phyloP scores from a whole-genome alignment of 2,329 filamentous ascomycete species.

The Fusarium sp. region DNA sequence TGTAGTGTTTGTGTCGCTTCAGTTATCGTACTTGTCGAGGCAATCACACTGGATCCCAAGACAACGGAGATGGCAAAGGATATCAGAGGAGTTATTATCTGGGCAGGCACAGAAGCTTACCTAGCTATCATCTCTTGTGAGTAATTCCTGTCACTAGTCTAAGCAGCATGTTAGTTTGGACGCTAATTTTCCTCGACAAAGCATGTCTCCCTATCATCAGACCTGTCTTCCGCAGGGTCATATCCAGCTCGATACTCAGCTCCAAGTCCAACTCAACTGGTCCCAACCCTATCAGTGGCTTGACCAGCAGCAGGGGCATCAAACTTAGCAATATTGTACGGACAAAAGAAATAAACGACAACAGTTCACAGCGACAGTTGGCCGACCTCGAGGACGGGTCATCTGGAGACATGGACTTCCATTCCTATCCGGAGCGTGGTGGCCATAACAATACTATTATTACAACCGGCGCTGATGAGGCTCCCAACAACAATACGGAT shows the following conservation, averaged over 20 bases:
- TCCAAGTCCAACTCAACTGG: conserved; percentile 23
- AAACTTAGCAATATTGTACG: conserved; percentile 22
- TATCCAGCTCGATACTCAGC: conserved; percentile 15
- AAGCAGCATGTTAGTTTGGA: neutral
- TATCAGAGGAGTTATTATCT: conserved; percentile 29
- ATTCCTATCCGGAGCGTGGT: conserved; percentile 12
- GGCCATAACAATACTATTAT: conserved; percentile 16
- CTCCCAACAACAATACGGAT: neutral
- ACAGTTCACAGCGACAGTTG: conserved; percentile 27
- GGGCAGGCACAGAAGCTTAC: conserved; percentile 25
- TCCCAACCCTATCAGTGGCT: conserved; percentile 27
- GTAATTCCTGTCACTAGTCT: neutral
- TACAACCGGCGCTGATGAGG: conserved; percentile 5
- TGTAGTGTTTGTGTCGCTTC: conserved; percentile 22
- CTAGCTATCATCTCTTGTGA: conserved; percentile 33
- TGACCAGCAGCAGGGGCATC: conserved; percentile 29
- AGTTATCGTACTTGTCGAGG: conserved; percentile 25
- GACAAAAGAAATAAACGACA: conserved; percentile 27
- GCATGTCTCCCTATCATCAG: conserved; percentile 29
- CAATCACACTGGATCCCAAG: conserved; percentile 17
- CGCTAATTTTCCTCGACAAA: conserved; percentile 1
- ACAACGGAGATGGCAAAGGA: conserved; percentile 29
- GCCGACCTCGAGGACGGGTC: conserved; percentile 29
- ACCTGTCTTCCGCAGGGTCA: conserved; percentile 20
- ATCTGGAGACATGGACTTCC: conserved; percentile 23